Percentiles rank a stretch among this genome's conserved stretches.
Evolutionary conservation across 2,329 filamentous ascomycete genomes (phyloP).

Genomic region (Nigrospora sphaerica): DNA sequence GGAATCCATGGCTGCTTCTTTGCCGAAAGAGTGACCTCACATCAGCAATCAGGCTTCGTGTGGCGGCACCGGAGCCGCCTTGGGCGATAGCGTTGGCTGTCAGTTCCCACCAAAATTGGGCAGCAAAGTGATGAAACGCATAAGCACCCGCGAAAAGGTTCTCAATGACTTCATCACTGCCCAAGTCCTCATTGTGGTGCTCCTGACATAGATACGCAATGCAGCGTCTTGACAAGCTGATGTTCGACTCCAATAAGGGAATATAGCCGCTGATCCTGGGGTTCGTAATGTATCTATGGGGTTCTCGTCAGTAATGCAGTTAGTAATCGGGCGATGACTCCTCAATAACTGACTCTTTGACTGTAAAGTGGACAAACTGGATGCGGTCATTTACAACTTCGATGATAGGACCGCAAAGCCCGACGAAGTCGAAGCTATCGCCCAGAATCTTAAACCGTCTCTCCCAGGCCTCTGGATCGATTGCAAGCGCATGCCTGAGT

Average conservation of each 20-base stretch:
- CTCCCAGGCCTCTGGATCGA: background rate
- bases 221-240: background rate
- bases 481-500: slow-evolving; percentile 8
- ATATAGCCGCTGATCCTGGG: slow-evolving; percentile 2
- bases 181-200: background rate
- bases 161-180: no score
- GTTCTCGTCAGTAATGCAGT: slow-evolving; percentile 1
- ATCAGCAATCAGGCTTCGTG: background rate
- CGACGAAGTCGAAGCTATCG: slow-evolving; percentile 8
- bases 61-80: no score
- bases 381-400: slow-evolving; percentile 18
- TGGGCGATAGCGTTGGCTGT: background rate
- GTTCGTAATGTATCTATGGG: slow-evolving; percentile 8
- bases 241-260: background rate
- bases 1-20: background rate
- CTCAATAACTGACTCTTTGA: slow-evolving; percentile 17
- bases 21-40: background rate
- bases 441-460: background rate
- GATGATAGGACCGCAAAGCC: slow-evolving; percentile 21
- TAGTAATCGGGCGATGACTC: background rate
- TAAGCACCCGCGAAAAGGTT: no score
- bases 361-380: slow-evolving; percentile 26
- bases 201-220: slow-evolving; percentile 1
- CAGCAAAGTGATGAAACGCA: no score
- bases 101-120: background rate